Evolutionary conservation across 2,329 filamentous ascomycete species (phyloP), one percentile per base, ranked within the genome.

Genomic region (Penicillium griseofulvum): DNA sequence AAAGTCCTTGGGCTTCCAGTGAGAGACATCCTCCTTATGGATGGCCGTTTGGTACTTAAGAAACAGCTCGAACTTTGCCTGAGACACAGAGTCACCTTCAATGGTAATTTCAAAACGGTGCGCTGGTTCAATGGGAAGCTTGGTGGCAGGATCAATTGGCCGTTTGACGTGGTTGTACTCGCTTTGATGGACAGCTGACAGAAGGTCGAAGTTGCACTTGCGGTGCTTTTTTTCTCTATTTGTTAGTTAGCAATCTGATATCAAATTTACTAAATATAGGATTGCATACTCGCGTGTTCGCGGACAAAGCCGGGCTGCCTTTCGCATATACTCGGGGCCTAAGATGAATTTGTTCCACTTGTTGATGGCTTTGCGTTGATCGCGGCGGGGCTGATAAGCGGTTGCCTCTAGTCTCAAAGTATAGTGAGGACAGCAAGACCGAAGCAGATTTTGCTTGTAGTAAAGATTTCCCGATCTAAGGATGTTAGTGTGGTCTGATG

Each of bases 361-460:
- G 64, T 80, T 79, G 58, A 79, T 69, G 14, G 77, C 76, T 58
- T 76, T 74, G 37, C 76, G 73, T 58, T 80, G 78, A 58, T 79
- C 77, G 50, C 71, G 73, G 42, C 72, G 69, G n/a, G 78, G 66
- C 54, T 71, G 72, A 62, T 76, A 80, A 28, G 68, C 71, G 4
- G 71, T 64, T 1, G 73, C 76, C 61, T 78, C 72, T 42, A 80
- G 68, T 46, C 78, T 75, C 59, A 80, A 70, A 12, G 78, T 80
- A 61, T 80, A 97, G 68, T 97, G 91, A 42, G 92, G 91, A 72
- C 94, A 99, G 68, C 94, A 99, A 58, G 91, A 89, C 54, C 86
- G 81, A 55, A 82, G 82, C 65, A 90, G 86, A 71, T 80, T 78
- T 60, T 76, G 78, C 62, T 79, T 80, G 64, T 80, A 80, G 64